Conservation (phyloP, 2,329 filamentous ascomycete species). For the Sporothrix protearum region DNA sequence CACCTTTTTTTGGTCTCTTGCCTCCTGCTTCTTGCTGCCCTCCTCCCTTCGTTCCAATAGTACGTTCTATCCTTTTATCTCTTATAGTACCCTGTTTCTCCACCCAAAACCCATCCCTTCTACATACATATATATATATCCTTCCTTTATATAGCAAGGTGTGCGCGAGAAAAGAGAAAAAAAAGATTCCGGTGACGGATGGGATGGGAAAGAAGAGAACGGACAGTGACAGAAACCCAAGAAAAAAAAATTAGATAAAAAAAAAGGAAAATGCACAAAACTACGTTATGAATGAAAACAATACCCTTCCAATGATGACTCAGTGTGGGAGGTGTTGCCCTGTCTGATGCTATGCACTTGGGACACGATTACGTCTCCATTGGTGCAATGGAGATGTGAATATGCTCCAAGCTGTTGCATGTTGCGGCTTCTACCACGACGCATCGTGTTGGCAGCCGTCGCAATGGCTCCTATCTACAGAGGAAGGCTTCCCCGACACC, state of each 20-base stretch:
- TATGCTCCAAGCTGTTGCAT: too few relatives aligned
- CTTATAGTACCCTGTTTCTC: not conserved
- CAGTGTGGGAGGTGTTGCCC: not conserved
- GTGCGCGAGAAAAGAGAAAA: not conserved
- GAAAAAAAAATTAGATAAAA: not conserved
- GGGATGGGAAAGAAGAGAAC: not conserved
- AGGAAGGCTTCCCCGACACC: too few relatives aligned
- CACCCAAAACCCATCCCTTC: not conserved
- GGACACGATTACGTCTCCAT: too few relatives aligned
- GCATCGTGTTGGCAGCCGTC: too few relatives aligned
- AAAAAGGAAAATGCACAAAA: constrained; percentile 5
- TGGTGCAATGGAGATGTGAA: too few relatives aligned
- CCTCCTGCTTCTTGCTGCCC: not conserved
- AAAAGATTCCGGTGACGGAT: not conserved
- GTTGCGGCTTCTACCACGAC: too few relatives aligned
- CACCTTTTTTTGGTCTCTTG: not conserved
- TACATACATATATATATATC: constrained; percentile 14
- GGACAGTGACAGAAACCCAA: not conserved
- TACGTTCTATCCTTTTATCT: not conserved
- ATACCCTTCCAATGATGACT: too few relatives aligned
- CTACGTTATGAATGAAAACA: not conserved
- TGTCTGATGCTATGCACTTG: not conserved
- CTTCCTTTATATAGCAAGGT: not conserved
- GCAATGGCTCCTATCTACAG: too few relatives aligned
- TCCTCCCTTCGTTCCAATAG: not conserved